phyloP scores from a whole-genome alignment of 257 asterid genomes.

The Nicotiana tabacum region DNA sequence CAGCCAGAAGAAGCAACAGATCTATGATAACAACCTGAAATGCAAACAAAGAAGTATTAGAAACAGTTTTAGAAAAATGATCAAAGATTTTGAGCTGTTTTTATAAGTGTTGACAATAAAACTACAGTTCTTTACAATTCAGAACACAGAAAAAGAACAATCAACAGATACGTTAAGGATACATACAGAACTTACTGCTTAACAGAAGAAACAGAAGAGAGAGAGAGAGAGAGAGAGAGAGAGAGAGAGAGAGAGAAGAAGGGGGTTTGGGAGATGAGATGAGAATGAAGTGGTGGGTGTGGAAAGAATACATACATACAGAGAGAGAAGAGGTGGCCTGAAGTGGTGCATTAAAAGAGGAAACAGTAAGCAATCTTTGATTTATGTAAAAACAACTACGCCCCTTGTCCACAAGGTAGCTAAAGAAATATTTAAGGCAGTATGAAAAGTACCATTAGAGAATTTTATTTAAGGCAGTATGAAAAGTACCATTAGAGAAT shows the following conservation, averaged over 20 bases:
- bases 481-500: background rate
- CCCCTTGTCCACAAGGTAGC: background rate
- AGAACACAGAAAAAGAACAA: background rate
- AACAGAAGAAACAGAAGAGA: constrained; percentile 14
- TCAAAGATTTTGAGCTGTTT: constrained; percentile 10
- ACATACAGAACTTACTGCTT: constrained; percentile 35
- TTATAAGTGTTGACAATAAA: background rate
- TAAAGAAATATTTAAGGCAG: background rate
- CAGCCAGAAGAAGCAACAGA: constrained; percentile 47
- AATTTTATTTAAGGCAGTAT: background rate
- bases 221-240: constrained; percentile 16
- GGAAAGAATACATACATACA: background rate
- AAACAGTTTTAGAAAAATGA: constrained; percentile 16
- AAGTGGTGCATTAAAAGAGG: constrained; percentile 4
- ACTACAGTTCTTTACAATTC: constrained; percentile 5
- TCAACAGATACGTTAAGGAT: no score
- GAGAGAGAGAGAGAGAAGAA: constrained; percentile 8
- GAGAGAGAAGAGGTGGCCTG: constrained; percentile 10
- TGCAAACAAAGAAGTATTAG: constrained; percentile 18
- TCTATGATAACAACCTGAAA: constrained; percentile 59
- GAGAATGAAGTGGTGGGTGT: constrained; percentile 29
- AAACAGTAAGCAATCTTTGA: constrained; percentile 8
- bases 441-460: background rate
- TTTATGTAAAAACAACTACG: background rate
- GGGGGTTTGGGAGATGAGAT: constrained; percentile 14